Evolutionary conservation across 2,329 filamentous ascomycete genomes (phyloP), one percentile per base, ranked within the genome.

Genomic region (Stagonosporopsis chrysanthemi): DNA sequence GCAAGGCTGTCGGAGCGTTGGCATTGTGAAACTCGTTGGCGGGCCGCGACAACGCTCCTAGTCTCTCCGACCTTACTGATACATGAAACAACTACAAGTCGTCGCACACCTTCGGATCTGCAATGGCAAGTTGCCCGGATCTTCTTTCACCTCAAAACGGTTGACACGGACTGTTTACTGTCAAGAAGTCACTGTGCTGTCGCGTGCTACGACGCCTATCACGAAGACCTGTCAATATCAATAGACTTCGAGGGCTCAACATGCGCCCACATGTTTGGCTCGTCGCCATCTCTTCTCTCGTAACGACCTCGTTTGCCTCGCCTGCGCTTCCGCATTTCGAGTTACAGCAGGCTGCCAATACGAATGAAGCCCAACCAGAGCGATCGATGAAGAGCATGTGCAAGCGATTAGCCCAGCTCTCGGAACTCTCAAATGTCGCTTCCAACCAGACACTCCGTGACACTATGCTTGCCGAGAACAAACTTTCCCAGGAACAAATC

Each of bases 401-500:
- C 52, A 62, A 54, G 29, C 58, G 64, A 15, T 61, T 74, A 36
- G 47, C 45, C 28, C 61, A 52, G 7, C 58, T 74, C n/a, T 64
- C 58, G 2, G 45, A 52, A 5, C 61, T 74, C 41, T 67, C 65
- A 17, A 57, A 61, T 2, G 63, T 72, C 41, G 66, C 67, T 17
- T 55, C 61, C 49, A 71, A 73, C 41, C 64, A 69, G 35, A 72
- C 69, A 9, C 42, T 23, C n/a, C 51, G 72, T n/a, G 56, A 70
- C 14, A 50, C 50, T n/a, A 24, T 67, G 28, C 40, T 65, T 29
- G 55, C 68, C 11, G 61, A 66, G n/a, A 58, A 56, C 42, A 72
- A 68, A 28, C 31, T 74, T 39, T 63, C 59, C 47, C 48, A 58
- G 6, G 55, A 61, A 33, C 50, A 72, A 52, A 54, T 68, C 41